Percentiles rank a stretch among this genome's conserved stretches.
These are phyloP conservation scores for Solanum chacoense DNA, from an alignment of 305 asterid genomes.

Conservation along the genomic window DNA sequence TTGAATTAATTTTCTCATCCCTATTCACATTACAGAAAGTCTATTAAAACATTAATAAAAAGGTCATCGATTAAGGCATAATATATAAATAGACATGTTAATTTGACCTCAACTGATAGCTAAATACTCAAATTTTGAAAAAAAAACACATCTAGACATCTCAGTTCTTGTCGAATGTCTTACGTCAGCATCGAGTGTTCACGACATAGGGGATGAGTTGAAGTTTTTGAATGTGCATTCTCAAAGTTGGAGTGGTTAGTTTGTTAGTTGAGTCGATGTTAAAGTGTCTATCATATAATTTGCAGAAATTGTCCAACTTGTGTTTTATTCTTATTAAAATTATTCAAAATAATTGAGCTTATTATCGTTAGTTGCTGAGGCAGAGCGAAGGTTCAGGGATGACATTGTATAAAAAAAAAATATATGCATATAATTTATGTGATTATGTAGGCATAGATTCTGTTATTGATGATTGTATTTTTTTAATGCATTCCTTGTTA, in stretches of 20 bases:
- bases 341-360: background rate
- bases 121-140: background rate
- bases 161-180: background rate
- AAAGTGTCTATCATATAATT: background rate
- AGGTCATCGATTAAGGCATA: background rate
- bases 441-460: background rate
- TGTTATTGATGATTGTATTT: background rate
- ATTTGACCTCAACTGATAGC: background rate
- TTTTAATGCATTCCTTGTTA: background rate
- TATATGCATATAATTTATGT: background rate
- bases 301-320: background rate
- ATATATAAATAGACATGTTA: background rate
- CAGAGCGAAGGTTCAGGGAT: background rate
- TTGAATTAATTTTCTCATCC: slow-evolving; percentile 10
- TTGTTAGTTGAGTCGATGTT: background rate
- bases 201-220: background rate
- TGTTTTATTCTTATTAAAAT: background rate
- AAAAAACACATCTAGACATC: background rate
- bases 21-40: background rate
- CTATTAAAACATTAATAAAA: background rate
- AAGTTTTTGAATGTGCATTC: background rate
- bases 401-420: background rate
- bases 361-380: background rate
- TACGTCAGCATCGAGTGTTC: background rate
- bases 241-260: background rate